These are phyloP conservation scores for Mantamonas sphyraenae DNA, from an alignment of 78 protist genomes.

Conservation along the genomic window DNA sequence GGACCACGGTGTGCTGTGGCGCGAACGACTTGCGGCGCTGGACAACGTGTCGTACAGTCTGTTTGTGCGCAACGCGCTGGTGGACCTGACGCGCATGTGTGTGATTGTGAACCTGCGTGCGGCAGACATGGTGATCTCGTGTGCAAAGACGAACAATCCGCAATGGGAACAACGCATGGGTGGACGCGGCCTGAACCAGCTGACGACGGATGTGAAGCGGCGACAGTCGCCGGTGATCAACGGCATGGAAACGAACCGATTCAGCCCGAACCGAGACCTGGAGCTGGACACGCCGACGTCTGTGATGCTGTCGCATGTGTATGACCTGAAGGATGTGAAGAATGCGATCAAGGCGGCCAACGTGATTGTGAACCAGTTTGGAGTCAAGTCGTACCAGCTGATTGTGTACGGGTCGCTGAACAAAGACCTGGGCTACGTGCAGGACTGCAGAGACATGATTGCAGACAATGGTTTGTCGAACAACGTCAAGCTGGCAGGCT, in stretches of 20 bases:
- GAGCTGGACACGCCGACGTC: conserved; percentile 7
- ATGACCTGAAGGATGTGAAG: conserved; percentile 13
- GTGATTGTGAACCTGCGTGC: not conserved
- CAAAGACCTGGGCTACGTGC: conserved; percentile 14
- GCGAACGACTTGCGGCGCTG: conserved; percentile 20
- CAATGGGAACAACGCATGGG: conserved; percentile 24
- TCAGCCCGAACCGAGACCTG: not conserved
- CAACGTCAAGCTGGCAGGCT: conserved; percentile 9
- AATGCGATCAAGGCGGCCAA: conserved; percentile 21
- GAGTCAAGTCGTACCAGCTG: conserved; percentile 6
- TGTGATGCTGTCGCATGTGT: conserved; percentile 26
- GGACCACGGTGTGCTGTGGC: conserved; percentile 40
- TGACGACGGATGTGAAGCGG: not conserved
- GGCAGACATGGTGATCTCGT: conserved; percentile 9
- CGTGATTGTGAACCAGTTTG: conserved; percentile 18
- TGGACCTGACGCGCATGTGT: conserved; percentile 11
- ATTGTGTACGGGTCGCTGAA: conserved; percentile 17
- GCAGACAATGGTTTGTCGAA: not conserved
- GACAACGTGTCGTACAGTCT: not conserved
- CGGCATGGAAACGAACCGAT: conserved; percentile 18
- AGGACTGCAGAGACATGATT: conserved; percentile 15
- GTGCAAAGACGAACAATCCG: conserved; percentile 3
- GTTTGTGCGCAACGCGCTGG: conserved; percentile 26
- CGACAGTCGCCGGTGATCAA: conserved; percentile 24
- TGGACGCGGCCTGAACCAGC: not conserved